A percentile compares a stretch with the other conserved stretches of the same genome.
These are phyloP conservation scores for Penicillium ucsense DNA, from an alignment of 495 filamentous ascomycete genomes.

Conservation along the genomic window DNA sequence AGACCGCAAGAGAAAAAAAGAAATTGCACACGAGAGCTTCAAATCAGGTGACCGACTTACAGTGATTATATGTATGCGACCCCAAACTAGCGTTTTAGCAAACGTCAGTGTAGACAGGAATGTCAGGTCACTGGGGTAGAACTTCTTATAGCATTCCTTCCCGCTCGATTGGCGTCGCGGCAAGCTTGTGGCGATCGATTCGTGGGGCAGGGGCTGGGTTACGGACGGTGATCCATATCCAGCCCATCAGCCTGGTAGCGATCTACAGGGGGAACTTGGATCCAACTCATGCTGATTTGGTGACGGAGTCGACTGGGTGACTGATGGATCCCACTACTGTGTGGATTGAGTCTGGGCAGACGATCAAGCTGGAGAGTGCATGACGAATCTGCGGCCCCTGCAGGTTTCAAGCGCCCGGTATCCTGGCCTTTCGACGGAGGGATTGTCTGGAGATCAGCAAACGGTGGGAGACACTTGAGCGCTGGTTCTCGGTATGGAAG, in stretches of 20 bases:
- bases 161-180: not conserved
- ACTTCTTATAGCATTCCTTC: conserved; percentile 14
- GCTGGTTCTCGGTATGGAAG: no score
- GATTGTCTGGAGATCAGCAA: no score
- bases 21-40: not conserved
- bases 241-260: conserved; percentile 3
- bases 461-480: no score
- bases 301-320: not conserved
- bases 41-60: no score
- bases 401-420: no score
- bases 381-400: no score
- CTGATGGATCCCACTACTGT: not conserved
- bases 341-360: not conserved
- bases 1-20: not conserved
- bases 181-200: conserved; percentile 3
- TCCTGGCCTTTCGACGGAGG: no score
- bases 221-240: conserved; percentile 1
- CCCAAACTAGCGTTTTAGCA: no score
- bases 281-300: not conserved
- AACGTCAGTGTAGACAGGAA: not conserved
- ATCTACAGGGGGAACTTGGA: conserved; percentile 11
- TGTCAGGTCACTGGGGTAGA: conserved; percentile 7
- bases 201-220: conserved; percentile 3
- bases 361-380: not conserved
- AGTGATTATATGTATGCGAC: no score